phyloP scores from a whole-genome alignment of 805 yeast genomes.

The Wickerhamiella azyma region DNA sequence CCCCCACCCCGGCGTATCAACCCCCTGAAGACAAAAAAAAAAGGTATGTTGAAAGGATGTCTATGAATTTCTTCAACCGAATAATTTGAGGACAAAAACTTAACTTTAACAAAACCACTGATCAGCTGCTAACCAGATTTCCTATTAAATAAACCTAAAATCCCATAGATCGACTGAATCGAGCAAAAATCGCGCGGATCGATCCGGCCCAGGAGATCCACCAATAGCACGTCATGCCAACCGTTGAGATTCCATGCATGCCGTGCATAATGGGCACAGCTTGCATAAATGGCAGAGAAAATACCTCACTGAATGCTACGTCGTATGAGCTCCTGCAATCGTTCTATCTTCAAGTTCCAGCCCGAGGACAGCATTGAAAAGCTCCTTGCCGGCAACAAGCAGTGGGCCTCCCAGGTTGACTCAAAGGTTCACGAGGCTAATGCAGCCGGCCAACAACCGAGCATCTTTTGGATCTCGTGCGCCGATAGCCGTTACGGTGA shows the following conservation, averaged over 20 bases:
- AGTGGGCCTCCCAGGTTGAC: conserved; percentile 35
- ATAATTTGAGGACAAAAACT: conserved; percentile 22
- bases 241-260: not conserved
- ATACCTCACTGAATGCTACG: conserved; percentile 5
- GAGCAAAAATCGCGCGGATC: not conserved
- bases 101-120: conserved; percentile 30
- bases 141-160: no score
- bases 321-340: not conserved
- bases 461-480: conserved; percentile 88
- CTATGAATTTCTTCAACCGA: conserved; percentile 32
- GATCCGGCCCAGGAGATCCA: not conserved
- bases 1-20: no score
- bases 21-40: conserved; percentile 1
- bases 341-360: conserved; percentile 21
- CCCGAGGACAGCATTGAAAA: conserved; percentile 25
- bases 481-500: conserved; percentile 87
- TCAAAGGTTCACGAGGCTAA: conserved; percentile 43
- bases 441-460: conserved; percentile 80
- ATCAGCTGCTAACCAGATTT: conserved; percentile 21
- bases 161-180: not conserved
- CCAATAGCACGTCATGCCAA: not conserved
- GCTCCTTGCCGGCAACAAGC: conserved; percentile 29
- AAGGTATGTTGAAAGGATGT: conserved; percentile 26
- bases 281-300: conserved; percentile 1
- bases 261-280: not conserved